Base-by-base conservation (phyloP, 805 yeast genomes). In the Jamesozyma spencerorum region DNA sequence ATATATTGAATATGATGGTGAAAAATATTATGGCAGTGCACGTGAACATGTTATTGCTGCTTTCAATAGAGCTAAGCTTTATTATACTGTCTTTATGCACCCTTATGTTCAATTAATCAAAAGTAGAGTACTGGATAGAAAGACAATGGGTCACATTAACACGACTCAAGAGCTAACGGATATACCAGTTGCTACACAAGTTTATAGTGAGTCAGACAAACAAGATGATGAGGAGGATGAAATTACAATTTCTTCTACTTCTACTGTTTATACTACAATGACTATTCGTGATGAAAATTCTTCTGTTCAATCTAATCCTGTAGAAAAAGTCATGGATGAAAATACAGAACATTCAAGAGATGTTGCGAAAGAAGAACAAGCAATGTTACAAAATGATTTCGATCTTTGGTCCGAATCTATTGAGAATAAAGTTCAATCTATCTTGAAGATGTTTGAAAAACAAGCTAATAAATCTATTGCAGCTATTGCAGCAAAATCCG, bases 391-490 rank as follows among this genome's bases (percentile, higher is more conserved):
- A 36, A 58, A 61, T 22, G 70, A 67, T 39, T 63, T 65, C 30
- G 47, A 56, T 10, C 49, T 52, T 5, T 68, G 69, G 71, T 55
- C 53, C 29, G 42, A 42, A 6, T 53, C 68, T 37, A 58, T 72
- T 35, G 56, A 58, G 19, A 60, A 54, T 14, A 68, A 70, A 26
- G 60, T 66, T 24, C 48, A 55, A 11, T 67, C 65, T 36, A 67
- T 74, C 2, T 47, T 62, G 31, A 52, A 50, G 12, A 64, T 67
- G 37, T 70, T 71, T 41, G 59, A 65, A 28, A 44, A 47, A 2
- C 67, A 71, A 20, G 58, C 71, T 10, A 45, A 50, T 4, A 48
- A 49, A 4, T 38, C 66, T 6, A 64, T 66, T 30, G 34, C 44
- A 1, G 46, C 47, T 6, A 52, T 57, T 19, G 43, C 65, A 13